phyloP scores from a whole-genome alignment of 345 rosid genomes.

The Hypericum androsaemum region DNA sequence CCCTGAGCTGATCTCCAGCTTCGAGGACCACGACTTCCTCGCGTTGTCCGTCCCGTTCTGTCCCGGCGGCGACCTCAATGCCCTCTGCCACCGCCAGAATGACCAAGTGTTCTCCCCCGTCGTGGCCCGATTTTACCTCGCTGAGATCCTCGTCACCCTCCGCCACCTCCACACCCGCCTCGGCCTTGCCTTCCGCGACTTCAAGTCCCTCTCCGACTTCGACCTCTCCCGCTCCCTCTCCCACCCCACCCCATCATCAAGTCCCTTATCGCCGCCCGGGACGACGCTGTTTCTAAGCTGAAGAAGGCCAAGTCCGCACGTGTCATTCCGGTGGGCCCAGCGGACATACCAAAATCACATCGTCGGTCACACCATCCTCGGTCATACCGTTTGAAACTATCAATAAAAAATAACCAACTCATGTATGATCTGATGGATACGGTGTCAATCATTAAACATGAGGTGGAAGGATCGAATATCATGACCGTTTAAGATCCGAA shows the following conservation, averaged over 20 bases:
- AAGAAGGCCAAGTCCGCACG: no score
- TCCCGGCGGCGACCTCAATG: constrained; percentile 88
- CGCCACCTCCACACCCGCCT: constrained; percentile 61
- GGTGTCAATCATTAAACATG: no score
- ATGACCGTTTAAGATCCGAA: no score
- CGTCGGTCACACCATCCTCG: no score
- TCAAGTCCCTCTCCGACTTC: constrained; percentile 92
- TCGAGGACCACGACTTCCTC: constrained; percentile 54
- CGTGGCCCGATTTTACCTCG: constrained; percentile 62
- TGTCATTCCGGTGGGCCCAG: constrained; percentile 74
- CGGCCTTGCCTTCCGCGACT: constrained; percentile 75
- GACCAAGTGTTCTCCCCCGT: constrained; percentile 75
- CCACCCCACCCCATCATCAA: constrained; percentile 84
- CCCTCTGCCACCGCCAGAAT: constrained; percentile 60
- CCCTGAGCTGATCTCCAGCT: constrained; percentile 51
- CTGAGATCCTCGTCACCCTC: constrained; percentile 79
- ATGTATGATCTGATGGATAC: no score
- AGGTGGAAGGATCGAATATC: no score
- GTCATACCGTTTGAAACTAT: no score
- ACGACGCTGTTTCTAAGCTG: no score
- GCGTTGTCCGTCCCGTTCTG: constrained; percentile 87
- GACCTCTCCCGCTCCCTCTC: constrained; percentile 63
- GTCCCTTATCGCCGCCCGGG: constrained; percentile 69
- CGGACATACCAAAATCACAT: no score
- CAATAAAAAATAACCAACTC: no score